These are phyloP conservation scores for Byssothecium circinans DNA, from an alignment of 2,329 filamentous ascomycete species.

Conservation along the genomic window DNA sequence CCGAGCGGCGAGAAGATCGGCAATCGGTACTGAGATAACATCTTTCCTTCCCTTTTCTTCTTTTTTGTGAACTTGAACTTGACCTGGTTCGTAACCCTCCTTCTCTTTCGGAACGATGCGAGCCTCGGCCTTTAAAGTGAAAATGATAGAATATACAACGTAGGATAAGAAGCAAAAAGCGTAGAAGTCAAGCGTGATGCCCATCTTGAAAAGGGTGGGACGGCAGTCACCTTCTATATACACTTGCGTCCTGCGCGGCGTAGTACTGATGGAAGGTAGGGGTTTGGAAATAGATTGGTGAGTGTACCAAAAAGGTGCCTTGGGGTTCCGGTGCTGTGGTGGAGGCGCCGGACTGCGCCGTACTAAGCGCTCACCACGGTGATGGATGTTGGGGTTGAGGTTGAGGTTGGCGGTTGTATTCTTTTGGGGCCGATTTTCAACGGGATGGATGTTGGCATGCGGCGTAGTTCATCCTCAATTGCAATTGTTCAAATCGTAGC, in stretches of 20 bases:
- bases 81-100: neutral
- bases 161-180: slow-evolving; percentile 9
- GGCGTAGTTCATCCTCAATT: neutral
- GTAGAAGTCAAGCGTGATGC: slow-evolving; percentile 9
- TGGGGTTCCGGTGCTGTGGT: no score
- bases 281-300: no score
- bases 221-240: neutral
- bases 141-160: slow-evolving; percentile 7
- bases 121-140: slow-evolving; percentile 7
- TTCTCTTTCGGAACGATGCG: slow-evolving; percentile 4
- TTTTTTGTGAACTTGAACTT: no score
- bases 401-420: neutral
- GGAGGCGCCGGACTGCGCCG: neutral
- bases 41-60: neutral
- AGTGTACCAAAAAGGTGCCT: no score
- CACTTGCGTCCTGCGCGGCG: neutral
- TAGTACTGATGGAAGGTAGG: neutral
- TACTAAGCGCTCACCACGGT: neutral
- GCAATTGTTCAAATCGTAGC: neutral
- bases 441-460: neutral
- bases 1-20: neutral
- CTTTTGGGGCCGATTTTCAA: neutral
- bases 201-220: slow-evolving; percentile 1
- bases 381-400: neutral
- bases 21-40: slow-evolving; percentile 2